Conservation (phyloP, 371 early-diverging fungal species). For the Saksenaea vasiformis region DNA sequence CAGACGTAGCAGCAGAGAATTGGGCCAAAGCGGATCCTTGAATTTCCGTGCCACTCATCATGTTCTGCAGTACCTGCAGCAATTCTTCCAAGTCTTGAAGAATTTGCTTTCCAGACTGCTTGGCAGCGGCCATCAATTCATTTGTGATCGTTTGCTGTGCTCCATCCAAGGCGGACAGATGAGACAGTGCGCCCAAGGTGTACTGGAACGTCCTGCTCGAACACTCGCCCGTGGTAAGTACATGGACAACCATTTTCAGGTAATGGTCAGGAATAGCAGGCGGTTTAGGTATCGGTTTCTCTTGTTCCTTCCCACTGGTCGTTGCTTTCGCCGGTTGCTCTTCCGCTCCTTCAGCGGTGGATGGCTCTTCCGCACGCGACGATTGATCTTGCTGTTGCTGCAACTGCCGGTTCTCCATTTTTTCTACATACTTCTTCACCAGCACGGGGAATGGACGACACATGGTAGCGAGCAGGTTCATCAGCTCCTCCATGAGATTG, state of each 20-base stretch:
- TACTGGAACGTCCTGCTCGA: conserved; percentile 93
- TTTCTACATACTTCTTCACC: conserved; percentile 53
- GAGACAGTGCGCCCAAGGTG: conserved; percentile 87
- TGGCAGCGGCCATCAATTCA: conserved; percentile 75
- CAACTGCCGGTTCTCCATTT: conserved; percentile 34
- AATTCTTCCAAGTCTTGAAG: conserved; percentile 69
- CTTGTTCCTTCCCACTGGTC: conserved; percentile 5
- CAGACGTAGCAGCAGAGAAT: conserved; percentile 85
- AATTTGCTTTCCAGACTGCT: conserved; percentile 70
- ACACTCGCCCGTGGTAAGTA: conserved; percentile 89
- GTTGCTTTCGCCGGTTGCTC: conserved; percentile 7
- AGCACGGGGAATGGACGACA: conserved; percentile 70
- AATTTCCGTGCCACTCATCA: conserved; percentile 65
- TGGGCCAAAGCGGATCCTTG: conserved; percentile 60
- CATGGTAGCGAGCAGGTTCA: conserved; percentile 81
- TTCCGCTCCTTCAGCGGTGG: not conserved
- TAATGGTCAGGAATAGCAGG: conserved; percentile 75
- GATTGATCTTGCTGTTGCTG: conserved; percentile 31
- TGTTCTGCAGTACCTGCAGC: conserved; percentile 54
- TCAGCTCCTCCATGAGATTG: conserved; percentile 83
- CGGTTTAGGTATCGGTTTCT: conserved; percentile 52
- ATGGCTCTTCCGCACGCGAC: conserved; percentile 8
- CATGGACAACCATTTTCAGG: conserved; percentile 83
- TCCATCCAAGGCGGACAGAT: conserved; percentile 74
- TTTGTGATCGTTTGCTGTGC: conserved; percentile 76